A percentile compares a stretch with the other conserved stretches of the same genome.
These are phyloP conservation scores for Talaromyces albobiverticillius DNA, from an alignment of 2,329 filamentous ascomycete genomes.

Conservation along the genomic window DNA sequence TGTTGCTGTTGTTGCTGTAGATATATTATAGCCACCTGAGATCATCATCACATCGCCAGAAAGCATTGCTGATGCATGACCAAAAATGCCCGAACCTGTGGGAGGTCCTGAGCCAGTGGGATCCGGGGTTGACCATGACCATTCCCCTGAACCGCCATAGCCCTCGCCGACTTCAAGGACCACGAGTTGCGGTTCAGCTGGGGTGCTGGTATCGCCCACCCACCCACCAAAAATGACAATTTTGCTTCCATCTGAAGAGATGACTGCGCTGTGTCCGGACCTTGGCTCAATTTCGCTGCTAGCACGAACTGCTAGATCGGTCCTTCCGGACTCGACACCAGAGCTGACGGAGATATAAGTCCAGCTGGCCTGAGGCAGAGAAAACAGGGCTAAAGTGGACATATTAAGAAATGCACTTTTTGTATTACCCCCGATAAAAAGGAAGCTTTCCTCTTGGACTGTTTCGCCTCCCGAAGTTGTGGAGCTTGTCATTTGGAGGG, in stretches of 20 bases:
- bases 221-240: conserved; percentile 84
- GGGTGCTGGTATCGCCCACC: conserved; percentile 75
- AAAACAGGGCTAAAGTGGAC: conserved; percentile 85
- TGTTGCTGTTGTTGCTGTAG: conserved; percentile 28
- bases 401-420: conserved; percentile 85
- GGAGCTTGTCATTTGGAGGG: conserved; percentile 66
- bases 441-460: conserved; percentile 72
- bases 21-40: conserved; percentile 56
- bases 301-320: conserved; percentile 56
- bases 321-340: conserved; percentile 39
- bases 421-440: conserved; percentile 84
- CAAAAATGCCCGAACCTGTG: conserved; percentile 53
- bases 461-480: conserved; percentile 61
- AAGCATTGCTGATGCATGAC: conserved; percentile 61
- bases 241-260: conserved; percentile 74
- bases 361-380: conserved; percentile 82
- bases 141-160: conserved; percentile 56
- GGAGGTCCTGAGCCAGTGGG: conserved; percentile 36
- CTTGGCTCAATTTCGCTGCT: conserved; percentile 66
- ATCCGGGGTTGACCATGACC: conserved; percentile 43
- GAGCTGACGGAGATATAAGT: conserved; percentile 68
- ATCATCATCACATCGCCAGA: conserved; percentile 62
- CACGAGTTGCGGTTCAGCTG: conserved; percentile 78
- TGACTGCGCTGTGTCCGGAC: conserved; percentile 82
- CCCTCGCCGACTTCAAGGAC: conserved; percentile 72